phyloP scores from a whole-genome alignment of 2,329 filamentous ascomycete species.

The Aspergillus chevalieri region DNA sequence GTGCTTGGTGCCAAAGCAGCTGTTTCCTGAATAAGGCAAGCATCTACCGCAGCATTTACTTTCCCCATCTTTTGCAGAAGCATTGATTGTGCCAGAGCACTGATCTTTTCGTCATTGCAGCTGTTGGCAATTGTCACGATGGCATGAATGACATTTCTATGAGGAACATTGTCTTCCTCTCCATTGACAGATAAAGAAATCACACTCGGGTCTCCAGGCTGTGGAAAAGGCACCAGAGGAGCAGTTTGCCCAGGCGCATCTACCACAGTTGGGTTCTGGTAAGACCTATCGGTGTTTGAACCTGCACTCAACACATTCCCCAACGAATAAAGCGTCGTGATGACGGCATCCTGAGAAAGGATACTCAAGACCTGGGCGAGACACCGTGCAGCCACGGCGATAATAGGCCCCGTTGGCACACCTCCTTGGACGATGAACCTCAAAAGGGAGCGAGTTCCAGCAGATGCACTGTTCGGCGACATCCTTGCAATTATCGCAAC shows the following conservation, averaged over 20 bases:
- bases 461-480: conserved; percentile 65
- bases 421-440: conserved; percentile 82
- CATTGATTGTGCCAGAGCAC: conserved; percentile 87
- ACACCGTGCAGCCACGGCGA: conserved; percentile 73
- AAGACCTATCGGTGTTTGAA: conserved; percentile 44
- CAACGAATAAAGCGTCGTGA: conserved; percentile 92
- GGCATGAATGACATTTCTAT: conserved; percentile 86
- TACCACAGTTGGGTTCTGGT: conserved; percentile 25
- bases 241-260: conserved; percentile 41
- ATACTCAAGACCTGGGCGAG: conserved; percentile 74
- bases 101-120: conserved; percentile 84
- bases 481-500: conserved; percentile 76
- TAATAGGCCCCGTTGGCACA: conserved; percentile 57
- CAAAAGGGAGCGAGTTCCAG: conserved; percentile 71
- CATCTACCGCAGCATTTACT: conserved; percentile 72
- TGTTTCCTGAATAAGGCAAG: conserved; percentile 76
- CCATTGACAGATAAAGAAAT: conserved; percentile 70
- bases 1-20: conserved; percentile 71
- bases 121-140: conserved; percentile 83
- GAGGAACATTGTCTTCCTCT: conserved; percentile 72
- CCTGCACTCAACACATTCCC: conserved; percentile 86
- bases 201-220: conserved; percentile 29
- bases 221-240: conserved; percentile 39
- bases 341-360: conserved; percentile 85
- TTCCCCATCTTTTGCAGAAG: conserved; percentile 92